These are phyloP conservation scores for Aegilops tauschii DNA, from an alignment of 176 grass and related monocot genomes.

Conservation along the genomic window DNA sequence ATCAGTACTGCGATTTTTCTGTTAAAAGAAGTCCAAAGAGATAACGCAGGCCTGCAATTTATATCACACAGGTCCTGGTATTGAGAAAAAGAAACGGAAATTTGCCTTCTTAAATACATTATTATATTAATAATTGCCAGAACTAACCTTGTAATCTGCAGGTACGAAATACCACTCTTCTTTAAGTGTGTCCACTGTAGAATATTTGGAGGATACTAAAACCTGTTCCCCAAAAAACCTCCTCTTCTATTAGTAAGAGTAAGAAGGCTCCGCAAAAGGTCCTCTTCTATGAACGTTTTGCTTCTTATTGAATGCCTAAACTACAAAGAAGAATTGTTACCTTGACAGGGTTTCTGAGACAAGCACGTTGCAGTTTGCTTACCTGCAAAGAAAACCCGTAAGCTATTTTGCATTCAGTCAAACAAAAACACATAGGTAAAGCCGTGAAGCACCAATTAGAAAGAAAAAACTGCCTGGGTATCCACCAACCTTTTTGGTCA, in stretches of 20 bases:
- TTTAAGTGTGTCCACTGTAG: conserved; percentile 78
- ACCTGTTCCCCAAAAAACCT: conserved; percentile 36
- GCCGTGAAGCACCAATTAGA: not conserved
- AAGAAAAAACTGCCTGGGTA: not conserved
- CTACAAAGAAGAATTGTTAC: conserved; percentile 34
- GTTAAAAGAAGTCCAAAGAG: not conserved
- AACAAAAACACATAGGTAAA: conserved; percentile 8
- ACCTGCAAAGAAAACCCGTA: conserved; percentile 38
- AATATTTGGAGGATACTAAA: conserved; percentile 69
- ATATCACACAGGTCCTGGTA: not conserved
- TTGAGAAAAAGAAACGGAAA: not conserved
- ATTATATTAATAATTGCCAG: not conserved
- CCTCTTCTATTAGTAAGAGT: conserved; percentile 8
- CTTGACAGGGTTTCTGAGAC: conserved; percentile 91
- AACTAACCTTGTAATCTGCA: conserved; percentile 64
- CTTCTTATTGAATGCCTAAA: conserved; percentile 3
- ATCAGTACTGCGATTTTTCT: not conserved
- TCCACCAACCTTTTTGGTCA: conserved; percentile 78
- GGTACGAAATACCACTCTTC: conserved; percentile 67
- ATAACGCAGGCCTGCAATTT: not conserved
- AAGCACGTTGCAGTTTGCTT: conserved; percentile 79
- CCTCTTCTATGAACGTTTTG: not conserved
- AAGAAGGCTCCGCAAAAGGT: not conserved
- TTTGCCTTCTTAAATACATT: not conserved
- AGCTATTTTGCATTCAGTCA: conserved; percentile 4